Evolutionary conservation across 2,329 filamentous ascomycete species (phyloP), one percentile per base, ranked within the genome.

Genomic region (Exophiala aquamarina): DNA sequence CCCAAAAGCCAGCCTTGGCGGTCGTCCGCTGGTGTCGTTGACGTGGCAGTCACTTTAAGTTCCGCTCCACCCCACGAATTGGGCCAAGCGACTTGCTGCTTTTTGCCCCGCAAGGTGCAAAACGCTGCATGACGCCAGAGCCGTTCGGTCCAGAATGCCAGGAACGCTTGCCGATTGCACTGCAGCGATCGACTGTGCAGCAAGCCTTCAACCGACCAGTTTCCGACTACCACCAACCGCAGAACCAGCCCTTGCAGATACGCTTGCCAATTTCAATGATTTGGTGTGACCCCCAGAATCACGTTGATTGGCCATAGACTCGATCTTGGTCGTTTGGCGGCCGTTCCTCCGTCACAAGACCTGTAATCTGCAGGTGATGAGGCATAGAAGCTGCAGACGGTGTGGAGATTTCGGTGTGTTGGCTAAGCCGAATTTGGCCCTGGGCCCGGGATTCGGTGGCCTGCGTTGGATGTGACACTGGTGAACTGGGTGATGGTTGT

Each of bases 61-160:
- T 62, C 62, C 62, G 61, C 62, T 62, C 62, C 62, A 56, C 62
- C 62, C 61, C 58, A 56, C 56, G 45, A 48, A 58, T 57, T 50
- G 15, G 54, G 52, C 44, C 52, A 42, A 44, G 55, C 45, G 41
- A 34, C 48, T 59, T 56, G 60, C 61, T 61, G 61, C 62, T 63
- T 64, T 63, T 63, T 11, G 54, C 54, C 50, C 41, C 59, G 59
- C 19, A 51, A 41, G 18, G 47, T 57, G 23, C 37, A 49, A 41
- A 43, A 49, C 52, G 52, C 45, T 55, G 52, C 52, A 55, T 55
- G 52, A 52, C 52, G 52, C 52, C 52, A 51, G 49, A 17, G 39
- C 48, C 48, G 57, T 48, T 41, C 18, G 13, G 51, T 50, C 28
- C 56, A 34, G 44, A 42, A 56, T 21, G 29, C 33, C 40, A 60